Conservation (phyloP, 1,139 yeast genomes). For the Lodderomyces oxycetoniae region DNA sequence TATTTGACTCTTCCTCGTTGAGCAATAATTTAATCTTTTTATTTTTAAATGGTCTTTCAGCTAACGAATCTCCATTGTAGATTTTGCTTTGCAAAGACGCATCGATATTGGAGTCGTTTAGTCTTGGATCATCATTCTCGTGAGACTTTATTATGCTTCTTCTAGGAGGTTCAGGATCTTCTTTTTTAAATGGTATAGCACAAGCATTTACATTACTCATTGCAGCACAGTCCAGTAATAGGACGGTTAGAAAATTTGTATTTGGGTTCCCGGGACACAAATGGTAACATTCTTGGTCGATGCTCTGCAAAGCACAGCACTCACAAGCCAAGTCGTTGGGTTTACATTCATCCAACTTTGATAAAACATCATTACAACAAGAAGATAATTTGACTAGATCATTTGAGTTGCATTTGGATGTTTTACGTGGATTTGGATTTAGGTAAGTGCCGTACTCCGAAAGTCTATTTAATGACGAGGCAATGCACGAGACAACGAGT, state of each 20-base stretch:
- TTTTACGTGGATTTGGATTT: constrained; percentile 43
- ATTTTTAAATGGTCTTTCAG: constrained; percentile 9
- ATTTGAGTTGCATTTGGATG: constrained; percentile 31
- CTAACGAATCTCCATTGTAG: constrained; percentile 4
- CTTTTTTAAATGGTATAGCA: constrained; percentile 44
- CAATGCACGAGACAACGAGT: neutral
- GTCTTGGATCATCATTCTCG: constrained; percentile 6
- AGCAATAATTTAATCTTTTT: constrained; percentile 11
- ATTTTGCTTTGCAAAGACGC: constrained; percentile 12
- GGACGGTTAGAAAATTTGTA: constrained; percentile 42
- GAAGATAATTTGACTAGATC: constrained; percentile 38
- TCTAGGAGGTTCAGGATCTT: constrained; percentile 17
- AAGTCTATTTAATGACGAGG: constrained; percentile 4
- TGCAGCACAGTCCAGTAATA: constrained; percentile 42
- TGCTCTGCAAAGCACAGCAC: constrained; percentile 50
- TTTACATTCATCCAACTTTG: constrained; percentile 44
- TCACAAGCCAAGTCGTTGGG: constrained; percentile 53
- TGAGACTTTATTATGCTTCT: constrained; percentile 1
- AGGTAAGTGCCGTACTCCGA: constrained; percentile 38
- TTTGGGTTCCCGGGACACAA: constrained; percentile 48
- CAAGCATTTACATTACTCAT: constrained; percentile 50
- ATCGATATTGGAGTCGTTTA: constrained; percentile 7
- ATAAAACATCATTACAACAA: constrained; percentile 45
- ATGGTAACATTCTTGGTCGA: constrained; percentile 41
- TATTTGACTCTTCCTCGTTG: constrained; percentile 6